Evolutionary conservation across 257 asterid genomes (phyloP), one percentile per base, ranked within the genome.

Genomic region (Orobanche coerulescens): DNA sequence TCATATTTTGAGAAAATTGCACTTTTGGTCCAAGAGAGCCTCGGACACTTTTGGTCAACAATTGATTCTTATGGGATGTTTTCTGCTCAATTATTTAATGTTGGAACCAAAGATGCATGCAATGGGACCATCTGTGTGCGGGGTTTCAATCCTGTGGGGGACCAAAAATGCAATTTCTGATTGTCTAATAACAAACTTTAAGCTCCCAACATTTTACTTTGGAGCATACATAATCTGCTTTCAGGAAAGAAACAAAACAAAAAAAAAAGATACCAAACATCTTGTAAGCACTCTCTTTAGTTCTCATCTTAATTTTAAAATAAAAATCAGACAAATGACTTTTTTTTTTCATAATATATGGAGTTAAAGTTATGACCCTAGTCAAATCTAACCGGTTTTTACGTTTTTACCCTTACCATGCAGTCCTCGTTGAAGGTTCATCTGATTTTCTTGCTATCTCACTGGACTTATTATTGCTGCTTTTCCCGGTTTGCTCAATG

Each of bases 391-490:
- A 23, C 20, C 18, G 22, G 16, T 26, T 30, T 64, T 36, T 33
- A 58, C 43, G 58, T 74, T 58, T 11, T 18, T 65, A 6, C 2
- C 36, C 30, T 7, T 47, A 23, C 48, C 30, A 15, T 70, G 84
- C 91, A 79, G 96, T 64, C 85, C 86, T 59, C 67, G 71, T 24
- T 81, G 87, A 78, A 11, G 64, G 64, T 18, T 55, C 46, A 7
- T 58, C 25, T 43, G 36, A 15, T 58, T 26, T 47, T 8, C 48
- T 50, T 23, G 54, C 71, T 23, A 42, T 36, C 40, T 24, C 30
- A 34, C 51, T 18, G 36, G 52, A n/a, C 15, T 47, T 4, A 53
- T 22, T 15, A 4, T 11, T 63, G 40, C 58, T 6, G 50, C 57
- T 60, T 47, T 20, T 47, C 30, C 3, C 4, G 37, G 58, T 31